Evolutionary conservation across 768 basidiomycete species (phyloP).

Genomic region (Lactarius quietus): DNA sequence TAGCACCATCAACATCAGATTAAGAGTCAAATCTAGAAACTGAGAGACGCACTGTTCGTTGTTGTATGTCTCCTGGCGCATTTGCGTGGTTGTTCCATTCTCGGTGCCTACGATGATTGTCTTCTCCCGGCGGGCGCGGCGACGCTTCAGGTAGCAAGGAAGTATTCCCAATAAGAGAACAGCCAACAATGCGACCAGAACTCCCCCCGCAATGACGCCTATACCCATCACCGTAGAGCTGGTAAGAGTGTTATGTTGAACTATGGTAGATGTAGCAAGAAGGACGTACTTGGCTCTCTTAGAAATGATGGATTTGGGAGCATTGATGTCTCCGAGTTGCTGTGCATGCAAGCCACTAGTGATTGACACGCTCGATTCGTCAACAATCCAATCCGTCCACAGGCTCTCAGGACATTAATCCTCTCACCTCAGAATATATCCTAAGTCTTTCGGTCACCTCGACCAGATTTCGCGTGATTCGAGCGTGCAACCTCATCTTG

Average conservation of each 20-base stretch:
- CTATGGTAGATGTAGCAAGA: not conserved
- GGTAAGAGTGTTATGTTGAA: not conserved
- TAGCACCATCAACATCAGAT: not conserved
- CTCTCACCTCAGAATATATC: conserved; percentile 15
- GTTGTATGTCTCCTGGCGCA: not conserved
- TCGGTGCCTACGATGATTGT: not conserved
- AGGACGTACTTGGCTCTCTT: not conserved
- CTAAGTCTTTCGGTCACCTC: not conserved
- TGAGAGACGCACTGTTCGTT: not conserved
- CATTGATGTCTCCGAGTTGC: not conserved
- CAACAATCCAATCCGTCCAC: no score
- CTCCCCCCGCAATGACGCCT: not conserved
- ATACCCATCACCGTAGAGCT: not conserved
- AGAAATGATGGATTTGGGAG: not conserved
- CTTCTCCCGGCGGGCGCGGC: not conserved
- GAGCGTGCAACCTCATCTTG: not conserved
- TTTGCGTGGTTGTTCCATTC: not conserved
- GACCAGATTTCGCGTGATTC: not conserved
- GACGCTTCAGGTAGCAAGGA: not conserved
- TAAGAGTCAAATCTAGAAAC: not conserved
- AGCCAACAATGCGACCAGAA: not conserved
- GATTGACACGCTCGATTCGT: not conserved
- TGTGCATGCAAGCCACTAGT: not conserved
- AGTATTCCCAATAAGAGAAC: conserved; percentile 7
- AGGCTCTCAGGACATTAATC: not conserved